phyloP scores from a whole-genome alignment of 768 basidiomycete genomes.

The Boletus rex-veris region DNA sequence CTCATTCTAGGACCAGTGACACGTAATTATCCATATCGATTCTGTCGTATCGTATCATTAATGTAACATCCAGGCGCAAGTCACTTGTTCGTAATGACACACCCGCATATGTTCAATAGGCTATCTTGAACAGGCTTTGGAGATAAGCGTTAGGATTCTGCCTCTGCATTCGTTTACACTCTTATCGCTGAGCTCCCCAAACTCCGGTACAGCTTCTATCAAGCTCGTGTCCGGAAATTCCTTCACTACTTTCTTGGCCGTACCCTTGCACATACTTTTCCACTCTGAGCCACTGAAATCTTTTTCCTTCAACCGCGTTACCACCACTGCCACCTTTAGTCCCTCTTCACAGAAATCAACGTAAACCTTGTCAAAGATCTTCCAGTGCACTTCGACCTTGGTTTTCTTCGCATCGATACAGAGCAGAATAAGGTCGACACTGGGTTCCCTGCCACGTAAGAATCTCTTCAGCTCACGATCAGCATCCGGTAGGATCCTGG shows the following conservation, averaged over 20 bases:
- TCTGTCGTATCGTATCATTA: not conserved
- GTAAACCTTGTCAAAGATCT: conserved; percentile 17
- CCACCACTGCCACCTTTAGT: conserved; percentile 16
- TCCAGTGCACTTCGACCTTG: conserved; percentile 14
- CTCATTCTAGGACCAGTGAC: not conserved
- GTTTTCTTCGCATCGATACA: conserved; percentile 23
- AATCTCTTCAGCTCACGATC: conserved; percentile 17
- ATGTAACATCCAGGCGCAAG: conserved; percentile 3
- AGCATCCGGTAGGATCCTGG: conserved; percentile 9
- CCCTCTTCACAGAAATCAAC: conserved; percentile 11
- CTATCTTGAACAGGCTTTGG: conserved; percentile 3
- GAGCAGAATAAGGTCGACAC: conserved; percentile 18
- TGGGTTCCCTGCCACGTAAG: conserved; percentile 10
- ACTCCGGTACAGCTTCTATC: conserved; percentile 21
- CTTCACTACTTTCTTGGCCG: conserved; percentile 6
- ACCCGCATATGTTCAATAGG: too few relatives aligned
- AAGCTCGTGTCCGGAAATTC: conserved; percentile 10
- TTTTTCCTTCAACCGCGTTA: conserved; percentile 9
- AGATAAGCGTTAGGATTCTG: conserved; percentile 22
- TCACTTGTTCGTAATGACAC: not conserved
- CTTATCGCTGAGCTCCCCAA: conserved; percentile 9
- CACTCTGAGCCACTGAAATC: conserved; percentile 10
- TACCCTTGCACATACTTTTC: conserved; percentile 13
- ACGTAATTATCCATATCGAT: not conserved
- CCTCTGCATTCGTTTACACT: conserved; percentile 17